phyloP scores from a whole-genome alignment of 805 yeast genomes.

The Tanozyma kutaoensis region DNA sequence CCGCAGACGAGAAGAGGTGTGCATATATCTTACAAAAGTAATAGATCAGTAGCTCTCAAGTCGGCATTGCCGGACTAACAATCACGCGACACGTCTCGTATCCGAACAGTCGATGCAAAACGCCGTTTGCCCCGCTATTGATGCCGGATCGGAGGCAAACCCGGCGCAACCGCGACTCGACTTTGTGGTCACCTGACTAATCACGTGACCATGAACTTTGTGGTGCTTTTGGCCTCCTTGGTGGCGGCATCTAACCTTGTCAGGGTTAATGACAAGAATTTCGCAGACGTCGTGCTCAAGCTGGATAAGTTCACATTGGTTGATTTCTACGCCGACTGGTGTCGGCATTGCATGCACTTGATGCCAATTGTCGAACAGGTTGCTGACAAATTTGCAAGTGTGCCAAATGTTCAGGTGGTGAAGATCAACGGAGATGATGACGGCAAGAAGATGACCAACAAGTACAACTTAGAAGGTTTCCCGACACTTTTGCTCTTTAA shows the following conservation, averaged over 20 bases:
- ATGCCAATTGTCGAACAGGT: conserved; percentile 29
- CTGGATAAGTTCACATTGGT: conserved; percentile 30
- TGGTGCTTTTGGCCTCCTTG: background rate
- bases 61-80: too few species aligned
- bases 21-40: too few species aligned
- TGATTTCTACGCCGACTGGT: conserved; percentile 54
- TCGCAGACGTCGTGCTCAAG: conserved; percentile 41
- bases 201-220: too few species aligned
- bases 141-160: too few species aligned
- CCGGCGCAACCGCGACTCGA: too few species aligned
- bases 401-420: conserved; percentile 31
- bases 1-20: too few species aligned
- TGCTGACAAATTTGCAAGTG: conserved; percentile 14
- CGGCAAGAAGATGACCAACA: conserved; percentile 34
- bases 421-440: conserved; percentile 51
- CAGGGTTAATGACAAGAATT: conserved; percentile 34
- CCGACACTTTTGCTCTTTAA: conserved; percentile 56
- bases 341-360: conserved; percentile 50
- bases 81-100: too few species aligned
- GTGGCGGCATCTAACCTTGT: conserved; percentile 16
- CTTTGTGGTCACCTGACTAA: too few species aligned
- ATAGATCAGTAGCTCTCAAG: too few species aligned
- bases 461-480: conserved; percentile 44
- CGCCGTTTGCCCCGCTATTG: too few species aligned
- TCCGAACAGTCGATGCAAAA: too few species aligned